Conservation (phyloP, 768 basidiomycete species). For the Rhodotorula diobovata region DNA sequence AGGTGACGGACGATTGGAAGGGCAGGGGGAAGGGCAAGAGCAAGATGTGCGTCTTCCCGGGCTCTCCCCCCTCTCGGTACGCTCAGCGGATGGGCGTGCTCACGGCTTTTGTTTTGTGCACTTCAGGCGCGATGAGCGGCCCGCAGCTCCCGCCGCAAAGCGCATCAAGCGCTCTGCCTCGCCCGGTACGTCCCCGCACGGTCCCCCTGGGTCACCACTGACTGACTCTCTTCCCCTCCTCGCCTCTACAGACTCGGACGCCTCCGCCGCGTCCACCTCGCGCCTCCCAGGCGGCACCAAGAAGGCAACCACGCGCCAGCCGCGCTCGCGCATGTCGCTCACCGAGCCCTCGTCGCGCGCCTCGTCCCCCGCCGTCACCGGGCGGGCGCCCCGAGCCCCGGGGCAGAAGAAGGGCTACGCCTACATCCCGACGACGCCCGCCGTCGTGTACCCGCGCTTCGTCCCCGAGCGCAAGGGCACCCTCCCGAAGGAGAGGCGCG, state of each 20-base stretch:
- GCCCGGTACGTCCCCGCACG: neutral
- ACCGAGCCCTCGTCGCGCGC: neutral
- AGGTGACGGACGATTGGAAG: slow-evolving; percentile 18
- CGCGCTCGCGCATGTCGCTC: neutral
- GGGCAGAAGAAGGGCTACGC: neutral
- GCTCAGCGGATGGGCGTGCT: too few species aligned
- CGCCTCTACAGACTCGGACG: neutral
- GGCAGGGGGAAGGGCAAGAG: neutral
- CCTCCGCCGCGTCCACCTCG: neutral
- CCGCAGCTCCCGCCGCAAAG: slow-evolving; percentile 9
- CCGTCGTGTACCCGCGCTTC: neutral
- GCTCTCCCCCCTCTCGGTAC: too few species aligned
- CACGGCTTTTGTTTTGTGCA: neutral
- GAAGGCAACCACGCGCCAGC: neutral
- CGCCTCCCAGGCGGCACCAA: neutral
- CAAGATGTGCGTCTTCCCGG: neutral
- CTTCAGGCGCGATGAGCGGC: neutral
- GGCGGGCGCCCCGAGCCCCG: neutral
- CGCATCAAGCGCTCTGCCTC: slow-evolving; percentile 15
- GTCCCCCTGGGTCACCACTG: neutral
- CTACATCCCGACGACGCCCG: neutral
- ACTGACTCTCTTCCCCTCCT: too few species aligned
- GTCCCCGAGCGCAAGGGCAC: slow-evolving; percentile 2
- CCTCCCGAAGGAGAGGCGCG: neutral
- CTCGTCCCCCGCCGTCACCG: neutral